Evolutionary conservation across 192 early-diverging fungal species (phyloP), one percentile per base, ranked within the genome.

Genomic region (Cetraspora pellucida): DNA sequence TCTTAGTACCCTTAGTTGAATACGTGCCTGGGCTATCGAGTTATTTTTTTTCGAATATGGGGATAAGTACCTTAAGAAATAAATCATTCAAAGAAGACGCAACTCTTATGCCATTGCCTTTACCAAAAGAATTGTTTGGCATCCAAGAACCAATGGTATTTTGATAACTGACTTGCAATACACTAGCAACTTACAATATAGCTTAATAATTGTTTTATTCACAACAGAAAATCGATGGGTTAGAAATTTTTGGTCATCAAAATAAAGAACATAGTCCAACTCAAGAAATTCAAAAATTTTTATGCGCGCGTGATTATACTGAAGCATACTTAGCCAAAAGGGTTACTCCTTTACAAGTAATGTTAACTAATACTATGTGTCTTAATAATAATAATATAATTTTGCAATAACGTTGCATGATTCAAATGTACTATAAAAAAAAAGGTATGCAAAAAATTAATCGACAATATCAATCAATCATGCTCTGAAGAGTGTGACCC

Each of bases 121-220:
- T 74, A 7, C 72, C 72, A 46, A 74, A 74, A 45, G 72, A 74
- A 74, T 8, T 31, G 13, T 74, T 74, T 25, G 57, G 72, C 16
- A 27, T 74, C 6, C 31, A 57, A 13, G 52, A 72, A 69, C n/a
- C 52, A 30, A 52, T 37, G 52, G 70, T 72, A 19, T 49, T 52
- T 72, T 4, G 17, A 43, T 21, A 10, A 16, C 4, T 50, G 10
- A 27, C 11, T 7, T 23, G 25, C 4, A 28, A 30, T 47, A 45
- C 11, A 5, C 17, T 11, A 50, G 9, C 14, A 27, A 46, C n/a
- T 49, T n/a, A 2, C 19, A 5, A 69, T 25, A 25, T 4, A 16
- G 49, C 28, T 23, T 25, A 50, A 46, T 31, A 46, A 44, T 8
- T 0, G 1, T 21, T 25, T 25, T 27, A 16, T 25, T 69, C 27